phyloP scores from a whole-genome alignment of 2,329 filamentous ascomycete species.

The Myriosclerotinia duriaeana region DNA sequence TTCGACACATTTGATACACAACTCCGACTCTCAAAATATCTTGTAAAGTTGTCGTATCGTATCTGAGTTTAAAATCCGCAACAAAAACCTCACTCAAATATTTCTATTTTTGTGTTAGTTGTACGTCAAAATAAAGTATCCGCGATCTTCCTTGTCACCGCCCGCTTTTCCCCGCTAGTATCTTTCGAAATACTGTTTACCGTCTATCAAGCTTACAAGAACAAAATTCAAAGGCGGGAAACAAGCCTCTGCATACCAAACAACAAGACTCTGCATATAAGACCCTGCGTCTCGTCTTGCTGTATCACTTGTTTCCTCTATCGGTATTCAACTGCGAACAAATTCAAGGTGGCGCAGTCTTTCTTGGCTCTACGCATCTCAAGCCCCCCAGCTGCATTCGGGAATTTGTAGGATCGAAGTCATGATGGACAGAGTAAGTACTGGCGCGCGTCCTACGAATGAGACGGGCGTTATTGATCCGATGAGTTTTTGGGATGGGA shows the following conservation, averaged over 20 bases:
- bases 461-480: not conserved
- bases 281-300: conserved; percentile 1
- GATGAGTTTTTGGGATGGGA: not conserved
- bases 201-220: not conserved
- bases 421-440: not conserved
- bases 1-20: not conserved
- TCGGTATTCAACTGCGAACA: not conserved
- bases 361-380: conserved; percentile 12
- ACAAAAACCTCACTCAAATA: not conserved
- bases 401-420: conserved; percentile 1
- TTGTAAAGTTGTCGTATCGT: not conserved
- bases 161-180: conserved; percentile 1
- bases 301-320: not conserved
- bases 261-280: not conserved
- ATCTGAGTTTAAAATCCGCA: not conserved
- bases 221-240: not conserved
- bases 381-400: not conserved
- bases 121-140: conserved; percentile 10
- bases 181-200: not conserved
- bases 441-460: not conserved
- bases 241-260: too few relatives aligned
- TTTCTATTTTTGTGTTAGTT: not conserved
- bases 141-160: not conserved
- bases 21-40: not conserved
- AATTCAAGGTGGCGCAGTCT: conserved; percentile 7